Base-by-base conservation (phyloP, 2,329 filamentous ascomycete genomes). In the Fusarium longipes region DNA sequence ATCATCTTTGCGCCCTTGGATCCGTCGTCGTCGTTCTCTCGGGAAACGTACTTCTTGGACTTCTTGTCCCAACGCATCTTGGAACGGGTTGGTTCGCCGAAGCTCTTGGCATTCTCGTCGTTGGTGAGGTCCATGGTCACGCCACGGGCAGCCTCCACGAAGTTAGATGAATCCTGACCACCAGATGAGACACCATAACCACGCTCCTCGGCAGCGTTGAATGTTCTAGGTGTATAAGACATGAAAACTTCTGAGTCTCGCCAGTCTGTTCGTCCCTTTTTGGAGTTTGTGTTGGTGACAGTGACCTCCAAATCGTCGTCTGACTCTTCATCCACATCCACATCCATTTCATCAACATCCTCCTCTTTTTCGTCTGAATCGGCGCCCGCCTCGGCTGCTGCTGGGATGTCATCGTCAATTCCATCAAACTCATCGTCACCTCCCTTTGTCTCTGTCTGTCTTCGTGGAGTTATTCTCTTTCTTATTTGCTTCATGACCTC, bases 31-130 rank as follows among this genome's bases (percentile, higher is more conserved):
- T 99, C 96, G 83, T 99, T 98, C 72, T 89, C 89, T 33, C 92
- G 88, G 14, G 92, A 85, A 33, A 99, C 95, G 81, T 98, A 99
- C 81, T 97, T 98, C 81, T 92, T 96, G 74, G 89, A 88, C 79
- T 97, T 97, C 83, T 96, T 95, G 82, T 99, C 96, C 96, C 96
- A 99, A 70, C 96, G 91, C 89, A 97, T 90, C 70, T 89, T 87
- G 47, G 89, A 81, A 72, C 89, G 91, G 44, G 89, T 87, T 4
- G 93, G 88, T 72, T 92, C 89, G 64, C 89, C 93, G 77, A 97
- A 96, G 2, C 87, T 86, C 75, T 92, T 92, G 71, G 88, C 87
- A 12, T 87, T 87, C 70, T 98, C 96, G 79, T 99, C 96, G 75
- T 93, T 93, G 62, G 87, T 90, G 14, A 99, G 88, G 78, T 98